A percentile compares a stretch with the other conserved stretches of the same genome.
Conservation (phyloP, 805 yeast species). For the Pichia manshurica region DNA sequence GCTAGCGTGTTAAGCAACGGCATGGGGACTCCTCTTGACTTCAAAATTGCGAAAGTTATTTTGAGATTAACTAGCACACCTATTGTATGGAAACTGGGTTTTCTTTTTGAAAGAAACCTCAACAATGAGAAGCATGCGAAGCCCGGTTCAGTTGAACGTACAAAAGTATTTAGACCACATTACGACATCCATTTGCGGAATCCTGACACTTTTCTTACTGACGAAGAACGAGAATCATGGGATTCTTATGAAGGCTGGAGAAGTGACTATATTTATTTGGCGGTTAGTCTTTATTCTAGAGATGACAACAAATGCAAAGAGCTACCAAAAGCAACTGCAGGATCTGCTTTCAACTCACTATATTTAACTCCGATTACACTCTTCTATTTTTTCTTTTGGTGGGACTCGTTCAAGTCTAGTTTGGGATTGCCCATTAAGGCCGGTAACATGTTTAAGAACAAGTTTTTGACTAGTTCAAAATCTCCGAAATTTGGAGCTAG, state of each 20-base stretch:
- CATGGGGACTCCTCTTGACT: slow-evolving; percentile 30
- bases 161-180: slow-evolving; percentile 50
- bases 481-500: slow-evolving; percentile 30
- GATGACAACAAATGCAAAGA: slow-evolving; percentile 12
- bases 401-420: slow-evolving; percentile 76
- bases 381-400: slow-evolving; percentile 73
- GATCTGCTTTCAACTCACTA: slow-evolving; percentile 54
- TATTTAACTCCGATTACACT: slow-evolving; percentile 72
- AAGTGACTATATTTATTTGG: slow-evolving; percentile 74
- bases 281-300: slow-evolving; percentile 48
- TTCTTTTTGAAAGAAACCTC: slow-evolving; percentile 62
- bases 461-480: slow-evolving; percentile 23
- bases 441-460: slow-evolving; percentile 62
- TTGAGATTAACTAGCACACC: slow-evolving; percentile 57
- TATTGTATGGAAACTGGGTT: slow-evolving; percentile 75
- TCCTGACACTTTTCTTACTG: slow-evolving; percentile 39
- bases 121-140: slow-evolving; percentile 29
- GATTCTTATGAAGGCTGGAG: slow-evolving; percentile 81
- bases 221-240: slow-evolving; percentile 42
- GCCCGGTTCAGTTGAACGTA: slow-evolving; percentile 35
- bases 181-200: slow-evolving; percentile 51
- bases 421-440: slow-evolving; percentile 72
- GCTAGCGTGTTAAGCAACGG: slow-evolving; percentile 15
- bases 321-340: slow-evolving; percentile 15
- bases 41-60: slow-evolving; percentile 41